phyloP scores from a whole-genome alignment of 495 filamentous ascomycete genomes.

The Lophium mytilinum region DNA sequence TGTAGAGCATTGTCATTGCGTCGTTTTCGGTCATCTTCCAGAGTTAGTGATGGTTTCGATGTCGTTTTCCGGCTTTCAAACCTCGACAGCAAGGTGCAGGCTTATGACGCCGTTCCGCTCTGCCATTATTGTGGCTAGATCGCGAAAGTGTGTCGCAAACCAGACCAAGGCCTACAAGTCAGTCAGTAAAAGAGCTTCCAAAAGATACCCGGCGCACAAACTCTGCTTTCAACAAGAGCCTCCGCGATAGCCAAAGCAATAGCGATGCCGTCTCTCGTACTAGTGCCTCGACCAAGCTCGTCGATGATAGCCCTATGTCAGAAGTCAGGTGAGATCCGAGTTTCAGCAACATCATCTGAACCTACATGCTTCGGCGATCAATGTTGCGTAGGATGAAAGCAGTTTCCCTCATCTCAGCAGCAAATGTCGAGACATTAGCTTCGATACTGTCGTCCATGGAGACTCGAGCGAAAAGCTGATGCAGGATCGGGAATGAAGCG shows the following conservation, averaged over 20 bases:
- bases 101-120: constrained; percentile 69
- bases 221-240: constrained; percentile 64
- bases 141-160: constrained; percentile 89
- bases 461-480: constrained; percentile 79
- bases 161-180: constrained; percentile 56
- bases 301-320: constrained; percentile 62
- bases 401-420: constrained; percentile 90
- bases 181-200: neutral
- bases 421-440: constrained; percentile 87
- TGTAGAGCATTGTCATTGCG: constrained; percentile 79
- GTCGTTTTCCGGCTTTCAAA: constrained; percentile 13
- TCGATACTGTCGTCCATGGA: constrained; percentile 84
- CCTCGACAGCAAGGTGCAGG: constrained; percentile 70
- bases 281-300: constrained; percentile 88
- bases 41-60: neutral
- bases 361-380: constrained; percentile 56
- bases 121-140: constrained; percentile 68
- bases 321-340: constrained; percentile 1
- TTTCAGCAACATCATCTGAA: neutral
- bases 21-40: constrained; percentile 29
- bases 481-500: constrained; percentile 70
- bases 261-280: constrained; percentile 76
- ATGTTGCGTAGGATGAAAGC: constrained; percentile 82
- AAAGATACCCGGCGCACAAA: neutral
- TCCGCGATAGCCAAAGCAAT: constrained; percentile 87